Evolutionary conservation across 805 yeast species (phyloP).

Genomic region (Myxozyma udenii): DNA sequence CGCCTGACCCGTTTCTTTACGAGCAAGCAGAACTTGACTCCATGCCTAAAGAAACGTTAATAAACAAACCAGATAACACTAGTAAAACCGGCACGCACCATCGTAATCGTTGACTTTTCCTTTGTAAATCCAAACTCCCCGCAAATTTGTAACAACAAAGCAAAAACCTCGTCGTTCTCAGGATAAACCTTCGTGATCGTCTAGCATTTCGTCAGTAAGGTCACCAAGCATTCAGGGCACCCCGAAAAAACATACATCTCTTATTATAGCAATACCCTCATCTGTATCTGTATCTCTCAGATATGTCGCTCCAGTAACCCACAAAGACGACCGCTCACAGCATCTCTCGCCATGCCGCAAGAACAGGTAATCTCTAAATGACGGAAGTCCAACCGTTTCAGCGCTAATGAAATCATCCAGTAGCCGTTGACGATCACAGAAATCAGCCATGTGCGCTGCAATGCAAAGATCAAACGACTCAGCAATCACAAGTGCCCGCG

Average conservation of each 20-base stretch:
- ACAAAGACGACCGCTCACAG: constrained; percentile 25
- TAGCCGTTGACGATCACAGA: constrained; percentile 34
- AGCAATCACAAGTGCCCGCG: constrained; percentile 24
- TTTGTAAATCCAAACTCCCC: constrained; percentile 18
- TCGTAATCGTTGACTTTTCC: constrained; percentile 10
- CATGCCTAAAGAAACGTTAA: constrained; percentile 15
- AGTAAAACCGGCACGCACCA: constrained; percentile 3
- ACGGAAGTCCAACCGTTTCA: constrained; percentile 23
- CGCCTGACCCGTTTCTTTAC: constrained; percentile 29
- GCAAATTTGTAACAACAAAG: constrained; percentile 15
- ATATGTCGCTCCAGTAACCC: constrained; percentile 33
- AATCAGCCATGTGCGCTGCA: constrained; percentile 36
- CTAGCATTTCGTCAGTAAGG: constrained; percentile 2
- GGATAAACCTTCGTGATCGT: constrained; percentile 22
- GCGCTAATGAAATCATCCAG: constrained; percentile 33
- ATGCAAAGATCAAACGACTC: constrained; percentile 34
- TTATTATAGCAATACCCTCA: constrained; percentile 27
- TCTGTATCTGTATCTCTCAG: constrained; percentile 27
- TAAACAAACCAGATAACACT: neutral
- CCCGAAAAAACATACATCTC: constrained; percentile 18
- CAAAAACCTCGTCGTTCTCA: constrained; percentile 12
- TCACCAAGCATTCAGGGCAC: neutral
- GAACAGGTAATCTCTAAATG: constrained; percentile 32
- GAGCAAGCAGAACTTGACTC: constrained; percentile 14
- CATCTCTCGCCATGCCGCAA: constrained; percentile 33